Evolutionary conservation across 441 rosid species (phyloP), one percentile per base, ranked within the genome.

Genomic region (Euphorbia neoarborescens): DNA sequence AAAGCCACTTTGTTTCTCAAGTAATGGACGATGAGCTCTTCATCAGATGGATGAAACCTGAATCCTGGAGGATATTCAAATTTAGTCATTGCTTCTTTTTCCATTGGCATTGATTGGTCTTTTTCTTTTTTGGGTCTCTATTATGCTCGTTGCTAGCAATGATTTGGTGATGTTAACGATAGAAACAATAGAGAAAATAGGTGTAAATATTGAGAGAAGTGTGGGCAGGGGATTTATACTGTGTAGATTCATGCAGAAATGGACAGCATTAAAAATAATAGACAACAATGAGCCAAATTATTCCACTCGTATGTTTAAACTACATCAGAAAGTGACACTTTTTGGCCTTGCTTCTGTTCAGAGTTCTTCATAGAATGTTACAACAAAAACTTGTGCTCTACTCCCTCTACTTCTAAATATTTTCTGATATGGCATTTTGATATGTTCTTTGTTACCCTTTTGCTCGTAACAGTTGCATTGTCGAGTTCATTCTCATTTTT

Each of bases 11-110:
- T 83, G 73, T 85, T 84, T 60, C 59, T 79, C 68, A 85, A 68
- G 84, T 87, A 87, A 78, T 82, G 76, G 25, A 77, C 68, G 24
- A 85, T 82, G 65, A 87, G 87, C 69, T 85, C 91, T 76, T 85
- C 84, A 57, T 82, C 91, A 2, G 91, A 83, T 28, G 91, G 88
- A 76, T 84, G 87, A 64, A 85, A 87, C 76, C 89, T 78, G 76
- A 87, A 87, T 53, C 89, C 89, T 1, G 86, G 87, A 58, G 91
- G 91, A 40, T 84, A 72, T 50, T 72, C 73, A 69, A 79, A 62
- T 48, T 19, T 53, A 17, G 63, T 19, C 4, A 7, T 9, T 20
- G 14, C 28, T 37, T 38, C 7, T 25, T 7, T 54, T 37, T 53
- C 69, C 74, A 63, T 53, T 51, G 74, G 50, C 19, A 11, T 56